phyloP scores from a whole-genome alignment of 1,139 yeast species.

The Pichia norvegensis region DNA sequence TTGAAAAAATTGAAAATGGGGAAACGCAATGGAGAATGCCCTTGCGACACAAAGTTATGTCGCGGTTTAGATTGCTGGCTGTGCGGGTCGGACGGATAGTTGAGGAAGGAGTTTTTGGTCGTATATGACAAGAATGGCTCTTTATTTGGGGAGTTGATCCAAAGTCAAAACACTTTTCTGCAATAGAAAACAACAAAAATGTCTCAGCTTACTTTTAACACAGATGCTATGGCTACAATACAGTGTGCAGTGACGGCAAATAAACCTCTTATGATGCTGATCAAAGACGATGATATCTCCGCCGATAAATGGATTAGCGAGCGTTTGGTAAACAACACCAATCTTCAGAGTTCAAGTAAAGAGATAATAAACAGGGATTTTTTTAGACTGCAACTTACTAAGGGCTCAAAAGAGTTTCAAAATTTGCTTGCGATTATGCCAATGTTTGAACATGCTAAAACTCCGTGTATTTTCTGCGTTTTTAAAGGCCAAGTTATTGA shows the following conservation, averaged over 20 bases:
- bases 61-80: no score
- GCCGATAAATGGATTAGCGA: constrained; percentile 27
- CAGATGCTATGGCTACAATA: constrained; percentile 27
- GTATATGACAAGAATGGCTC: no score
- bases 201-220: background rate
- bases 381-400: constrained; percentile 39
- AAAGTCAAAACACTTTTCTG: no score
- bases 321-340: constrained; percentile 10
- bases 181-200: background rate
- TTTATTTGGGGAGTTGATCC: no score
- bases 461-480: constrained; percentile 35
- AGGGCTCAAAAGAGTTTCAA: constrained; percentile 40
- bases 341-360: constrained; percentile 11
- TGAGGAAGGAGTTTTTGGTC: constrained; percentile 14
- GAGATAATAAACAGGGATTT: constrained; percentile 19
- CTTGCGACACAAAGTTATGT: no score
- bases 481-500: constrained; percentile 40
- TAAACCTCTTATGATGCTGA: constrained; percentile 38
- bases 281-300: constrained; percentile 25
- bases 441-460: constrained; percentile 38
- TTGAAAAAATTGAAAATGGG: no score
- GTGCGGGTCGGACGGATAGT: background rate
- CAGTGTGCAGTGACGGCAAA: constrained; percentile 30
- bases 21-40: no score
- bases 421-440: constrained; percentile 47